phyloP scores from a whole-genome alignment of 371 early-diverging fungal species.

The Massospora cicadina region DNA sequence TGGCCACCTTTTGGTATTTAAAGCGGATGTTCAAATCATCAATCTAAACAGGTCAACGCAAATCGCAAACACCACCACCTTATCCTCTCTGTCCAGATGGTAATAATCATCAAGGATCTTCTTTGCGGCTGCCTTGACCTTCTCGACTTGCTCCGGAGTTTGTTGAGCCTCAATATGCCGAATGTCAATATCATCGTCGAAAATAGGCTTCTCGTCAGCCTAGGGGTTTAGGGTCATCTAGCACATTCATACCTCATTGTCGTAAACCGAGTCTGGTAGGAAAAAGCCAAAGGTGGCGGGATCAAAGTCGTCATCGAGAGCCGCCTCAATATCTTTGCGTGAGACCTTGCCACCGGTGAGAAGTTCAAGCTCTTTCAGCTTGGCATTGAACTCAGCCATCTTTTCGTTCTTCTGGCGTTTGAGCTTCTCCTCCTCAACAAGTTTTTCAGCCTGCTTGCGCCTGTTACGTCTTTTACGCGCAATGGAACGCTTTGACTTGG shows the following conservation, averaged over 20 bases:
- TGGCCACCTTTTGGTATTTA: constrained; percentile 66
- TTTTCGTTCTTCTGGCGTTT: constrained; percentile 77
- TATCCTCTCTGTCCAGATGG: constrained; percentile 83
- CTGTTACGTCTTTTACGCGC: constrained; percentile 44
- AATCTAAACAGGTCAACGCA: constrained; percentile 19
- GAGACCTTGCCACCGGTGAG: constrained; percentile 51
- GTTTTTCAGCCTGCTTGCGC: constrained; percentile 47
- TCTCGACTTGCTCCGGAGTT: constrained; percentile 17
- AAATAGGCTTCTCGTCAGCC: constrained; percentile 51
- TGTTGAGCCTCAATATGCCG: constrained; percentile 23
- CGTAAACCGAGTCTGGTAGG: constrained; percentile 71
- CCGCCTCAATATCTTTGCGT: constrained; percentile 50
- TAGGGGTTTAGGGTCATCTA: constrained; percentile 16
- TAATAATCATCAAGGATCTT: constrained; percentile 52
- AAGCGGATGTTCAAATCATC: constrained; percentile 75
- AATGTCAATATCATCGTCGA: constrained; percentile 70
- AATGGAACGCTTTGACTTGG: constrained; percentile 51
- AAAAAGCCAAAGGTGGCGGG: constrained; percentile 58
- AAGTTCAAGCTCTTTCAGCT: constrained; percentile 58
- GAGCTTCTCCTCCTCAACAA: constrained; percentile 56
- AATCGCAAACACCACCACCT: constrained; percentile 24
- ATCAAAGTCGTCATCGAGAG: constrained; percentile 82
- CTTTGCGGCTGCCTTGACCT: constrained; percentile 22
- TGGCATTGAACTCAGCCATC: constrained; percentile 56
- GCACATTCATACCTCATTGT: constrained; percentile 21